Conservation (phyloP, 441 rosid species). For the Erodium trifolium region DNA sequence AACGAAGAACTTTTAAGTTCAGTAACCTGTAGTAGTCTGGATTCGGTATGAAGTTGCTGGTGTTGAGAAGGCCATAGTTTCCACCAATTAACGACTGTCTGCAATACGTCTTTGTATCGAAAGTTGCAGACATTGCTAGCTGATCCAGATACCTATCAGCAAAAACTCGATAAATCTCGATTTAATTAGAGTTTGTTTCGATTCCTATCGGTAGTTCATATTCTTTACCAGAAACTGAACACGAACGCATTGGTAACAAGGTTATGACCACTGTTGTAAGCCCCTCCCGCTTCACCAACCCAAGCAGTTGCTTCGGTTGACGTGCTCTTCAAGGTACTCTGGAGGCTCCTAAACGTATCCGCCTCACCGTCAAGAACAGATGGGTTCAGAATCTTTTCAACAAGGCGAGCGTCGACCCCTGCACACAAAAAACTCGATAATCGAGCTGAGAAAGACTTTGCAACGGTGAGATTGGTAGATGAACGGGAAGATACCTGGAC, state of each 20-base stretch:
- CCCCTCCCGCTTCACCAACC: conserved; percentile 99
- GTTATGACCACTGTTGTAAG: conserved; percentile 81
- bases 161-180: not conserved
- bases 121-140: conserved; percentile 69
- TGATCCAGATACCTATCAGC: conserved; percentile 81
- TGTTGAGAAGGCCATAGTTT: conserved; percentile 77
- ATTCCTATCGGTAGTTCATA: not conserved
- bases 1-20: not conserved
- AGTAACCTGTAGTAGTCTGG: conserved; percentile 91
- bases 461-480: too few species aligned
- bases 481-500: conserved; percentile 49
- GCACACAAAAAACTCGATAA: not conserved
- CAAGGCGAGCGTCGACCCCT: conserved; percentile 74
- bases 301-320: conserved; percentile 53
- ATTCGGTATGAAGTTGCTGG: conserved; percentile 67
- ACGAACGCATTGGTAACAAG: conserved; percentile 80
- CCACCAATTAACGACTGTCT: conserved; percentile 88
- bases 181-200: not conserved
- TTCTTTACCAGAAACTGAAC: conserved; percentile 77
- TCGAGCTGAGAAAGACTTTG: too few species aligned
- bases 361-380: conserved; percentile 54
- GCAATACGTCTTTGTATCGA: conserved; percentile 80
- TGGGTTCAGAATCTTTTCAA: conserved; percentile 77
- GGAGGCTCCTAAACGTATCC: conserved; percentile 42
- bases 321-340: conserved; percentile 40